Percentiles rank a stretch among this genome's conserved stretches.
phyloP scores from a whole-genome alignment of 2,329 filamentous ascomycete genomes.

The Xylariomycetidae sp. region DNA sequence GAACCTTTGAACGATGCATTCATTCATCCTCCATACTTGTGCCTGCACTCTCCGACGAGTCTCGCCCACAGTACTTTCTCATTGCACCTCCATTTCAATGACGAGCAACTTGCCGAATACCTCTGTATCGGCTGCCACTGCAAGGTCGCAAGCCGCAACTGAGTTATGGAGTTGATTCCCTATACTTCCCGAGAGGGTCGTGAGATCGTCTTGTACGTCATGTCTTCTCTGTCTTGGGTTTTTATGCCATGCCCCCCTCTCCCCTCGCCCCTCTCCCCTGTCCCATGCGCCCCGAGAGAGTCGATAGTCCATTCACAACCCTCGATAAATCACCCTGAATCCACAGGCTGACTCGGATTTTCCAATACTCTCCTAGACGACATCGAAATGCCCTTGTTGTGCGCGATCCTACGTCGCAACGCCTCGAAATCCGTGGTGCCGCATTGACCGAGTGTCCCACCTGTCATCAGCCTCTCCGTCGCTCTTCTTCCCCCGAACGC shows the following conservation, averaged over 20 bases:
- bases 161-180: conserved; percentile 65
- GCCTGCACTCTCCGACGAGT: no score
- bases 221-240: conserved; percentile 9
- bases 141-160: conserved; percentile 1
- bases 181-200: conserved; percentile 69
- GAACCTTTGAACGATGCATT: no score
- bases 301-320: conserved; percentile 1
- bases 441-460: conserved; percentile 76
- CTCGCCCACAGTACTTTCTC: no score
- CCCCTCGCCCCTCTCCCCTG: no score
- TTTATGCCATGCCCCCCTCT: neutral
- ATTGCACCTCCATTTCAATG: no score
- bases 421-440: conserved; percentile 71
- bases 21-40: no score
- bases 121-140: no score
- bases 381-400: conserved; percentile 91
- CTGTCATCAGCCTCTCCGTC: conserved; percentile 73
- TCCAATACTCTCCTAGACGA: conserved; percentile 54
- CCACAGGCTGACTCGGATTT: neutral
- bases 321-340: conserved; percentile 4
- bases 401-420: conserved; percentile 78
- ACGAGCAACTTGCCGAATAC: no score
- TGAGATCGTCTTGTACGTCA: conserved; percentile 73
- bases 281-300: no score
- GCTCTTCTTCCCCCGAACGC: conserved; percentile 44